Percentiles rank a stretch among this genome's conserved stretches.
phyloP scores from a whole-genome alignment of 148 eudicot species.

The Diospyros lotus region DNA sequence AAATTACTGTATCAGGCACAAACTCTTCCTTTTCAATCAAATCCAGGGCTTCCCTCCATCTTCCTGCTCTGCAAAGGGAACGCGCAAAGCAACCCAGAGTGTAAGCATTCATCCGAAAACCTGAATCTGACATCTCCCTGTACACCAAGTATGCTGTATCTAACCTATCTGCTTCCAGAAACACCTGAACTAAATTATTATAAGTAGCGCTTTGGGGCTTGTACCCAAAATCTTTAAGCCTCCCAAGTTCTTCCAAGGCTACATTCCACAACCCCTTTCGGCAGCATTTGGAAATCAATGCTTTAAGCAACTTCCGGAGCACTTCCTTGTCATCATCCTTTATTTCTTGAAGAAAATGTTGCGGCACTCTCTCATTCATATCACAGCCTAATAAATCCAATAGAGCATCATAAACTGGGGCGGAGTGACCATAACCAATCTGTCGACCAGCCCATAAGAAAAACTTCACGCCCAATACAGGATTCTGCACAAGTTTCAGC shows the following conservation, averaged over 20 bases:
- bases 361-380: conserved; percentile 29
- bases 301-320: conserved; percentile 61
- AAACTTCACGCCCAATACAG: conserved; percentile 68
- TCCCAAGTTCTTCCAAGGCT: conserved; percentile 90
- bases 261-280: conserved; percentile 70
- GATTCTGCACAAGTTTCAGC: conserved; percentile 45
- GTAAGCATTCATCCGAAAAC: conserved; percentile 48
- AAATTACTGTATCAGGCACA: conserved; percentile 67
- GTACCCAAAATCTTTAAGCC: conserved; percentile 82
- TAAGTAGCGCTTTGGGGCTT: conserved; percentile 66
- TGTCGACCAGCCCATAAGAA: conserved; percentile 88
- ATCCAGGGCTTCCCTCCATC: conserved; percentile 78
- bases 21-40: conserved; percentile 72
- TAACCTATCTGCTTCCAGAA: conserved; percentile 56
- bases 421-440: conserved; percentile 67
- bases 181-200: conserved; percentile 66
- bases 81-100: conserved; percentile 48
- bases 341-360: conserved; percentile 50
- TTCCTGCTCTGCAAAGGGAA: conserved; percentile 66
- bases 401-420: conserved; percentile 55
- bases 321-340: conserved; percentile 61
- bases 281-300: conserved; percentile 63
- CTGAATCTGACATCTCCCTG: conserved; percentile 60
- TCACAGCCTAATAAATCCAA: conserved; percentile 51
- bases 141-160: conserved; percentile 61